Percentiles rank a stretch among this genome's conserved stretches.
Conservation (phyloP, 495 filamentous ascomycete genomes). For the Cudoniella acicularis region DNA sequence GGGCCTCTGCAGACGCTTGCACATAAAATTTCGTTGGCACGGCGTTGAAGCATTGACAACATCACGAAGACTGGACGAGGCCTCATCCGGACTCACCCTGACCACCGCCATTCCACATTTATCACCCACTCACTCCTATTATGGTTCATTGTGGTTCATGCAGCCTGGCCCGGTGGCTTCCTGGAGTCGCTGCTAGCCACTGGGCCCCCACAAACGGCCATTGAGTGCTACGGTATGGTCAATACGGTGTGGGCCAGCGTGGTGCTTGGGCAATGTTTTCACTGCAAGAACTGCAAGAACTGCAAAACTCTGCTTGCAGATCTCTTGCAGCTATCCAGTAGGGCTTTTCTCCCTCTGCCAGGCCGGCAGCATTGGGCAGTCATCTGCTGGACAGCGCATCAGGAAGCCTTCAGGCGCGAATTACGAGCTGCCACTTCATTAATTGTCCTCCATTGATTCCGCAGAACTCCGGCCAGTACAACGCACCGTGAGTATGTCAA, state of each 20-base stretch:
- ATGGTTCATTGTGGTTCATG: too few species aligned
- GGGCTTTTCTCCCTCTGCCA: slow-evolving; percentile 3
- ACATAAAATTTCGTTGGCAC: background rate
- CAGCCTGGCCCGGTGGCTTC: background rate
- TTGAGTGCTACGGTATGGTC: background rate
- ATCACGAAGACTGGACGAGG: background rate
- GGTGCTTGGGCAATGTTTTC: background rate
- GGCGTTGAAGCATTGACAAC: background rate
- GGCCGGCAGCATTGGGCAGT: slow-evolving; percentile 12
- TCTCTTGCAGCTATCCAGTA: slow-evolving; percentile 5
- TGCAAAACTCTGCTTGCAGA: slow-evolving; percentile 7
- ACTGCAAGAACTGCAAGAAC: background rate
- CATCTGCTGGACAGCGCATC: slow-evolving; percentile 12
- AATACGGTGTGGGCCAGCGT: too few species aligned
- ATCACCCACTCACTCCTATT: background rate
- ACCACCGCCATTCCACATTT: background rate
- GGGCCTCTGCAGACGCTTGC: background rate
- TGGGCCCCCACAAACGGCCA: background rate
- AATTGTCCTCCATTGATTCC: background rate
- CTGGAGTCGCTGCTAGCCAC: background rate
- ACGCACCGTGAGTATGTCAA: slow-evolving; percentile 1
- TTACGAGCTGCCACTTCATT: slow-evolving; percentile 1
- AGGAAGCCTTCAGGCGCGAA: background rate
- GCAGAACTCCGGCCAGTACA: background rate
- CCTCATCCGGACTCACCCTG: background rate